phyloP scores from a whole-genome alignment of 495 filamentous ascomycete species.

The Aspergillus baeticus region DNA sequence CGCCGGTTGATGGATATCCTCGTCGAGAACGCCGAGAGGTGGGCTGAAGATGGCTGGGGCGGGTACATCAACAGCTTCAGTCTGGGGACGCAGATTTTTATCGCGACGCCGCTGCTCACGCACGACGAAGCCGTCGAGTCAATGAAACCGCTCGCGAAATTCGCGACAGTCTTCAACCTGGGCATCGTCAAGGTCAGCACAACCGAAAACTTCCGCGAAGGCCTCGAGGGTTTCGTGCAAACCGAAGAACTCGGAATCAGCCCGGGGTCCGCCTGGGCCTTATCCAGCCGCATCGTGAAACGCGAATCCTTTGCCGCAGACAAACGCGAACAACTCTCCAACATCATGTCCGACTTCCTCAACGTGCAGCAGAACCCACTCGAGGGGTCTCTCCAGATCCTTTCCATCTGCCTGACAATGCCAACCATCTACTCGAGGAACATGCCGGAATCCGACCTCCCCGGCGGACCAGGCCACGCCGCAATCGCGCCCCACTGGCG shows the following conservation, averaged over 20 bases:
- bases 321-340: neutral
- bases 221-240: neutral
- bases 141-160: slow-evolving; percentile 2
- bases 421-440: slow-evolving; percentile 11
- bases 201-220: neutral
- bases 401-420: slow-evolving; percentile 4
- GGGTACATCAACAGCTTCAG: slow-evolving; percentile 28
- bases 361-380: neutral
- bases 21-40: slow-evolving; percentile 29
- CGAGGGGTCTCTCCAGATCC: neutral
- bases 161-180: neutral
- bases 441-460: slow-evolving; percentile 10
- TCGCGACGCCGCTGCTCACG: slow-evolving; percentile 13
- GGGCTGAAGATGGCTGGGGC: slow-evolving; percentile 42
- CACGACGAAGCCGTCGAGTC: slow-evolving; percentile 2
- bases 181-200: slow-evolving; percentile 1
- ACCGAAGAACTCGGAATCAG: neutral
- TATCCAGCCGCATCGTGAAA: neutral
- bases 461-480: slow-evolving; percentile 12
- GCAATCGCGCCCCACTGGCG: slow-evolving; percentile 15
- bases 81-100: neutral
- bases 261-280: neutral
- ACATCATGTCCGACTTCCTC: slow-evolving; percentile 1
- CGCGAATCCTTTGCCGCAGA: neutral
- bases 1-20: slow-evolving; percentile 29